phyloP scores from a whole-genome alignment of 345 rosid genomes.

The Abelmoschus esculentus region DNA sequence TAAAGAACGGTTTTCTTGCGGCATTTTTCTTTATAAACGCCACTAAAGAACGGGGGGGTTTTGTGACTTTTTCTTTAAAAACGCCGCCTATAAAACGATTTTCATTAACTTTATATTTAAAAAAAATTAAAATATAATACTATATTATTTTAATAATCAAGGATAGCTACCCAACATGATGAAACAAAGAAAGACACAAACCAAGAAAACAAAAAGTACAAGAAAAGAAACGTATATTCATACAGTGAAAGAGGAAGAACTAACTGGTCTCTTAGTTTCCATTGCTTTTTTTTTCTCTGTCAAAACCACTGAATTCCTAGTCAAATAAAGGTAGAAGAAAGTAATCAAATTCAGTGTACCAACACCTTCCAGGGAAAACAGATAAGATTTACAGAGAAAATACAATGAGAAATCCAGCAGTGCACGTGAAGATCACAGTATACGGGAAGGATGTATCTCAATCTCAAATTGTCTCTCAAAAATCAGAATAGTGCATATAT shows the following conservation, averaged over 20 bases:
- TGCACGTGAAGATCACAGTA: conserved; percentile 5
- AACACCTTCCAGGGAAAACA: neutral
- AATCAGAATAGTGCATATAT: neutral
- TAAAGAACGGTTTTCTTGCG: no score
- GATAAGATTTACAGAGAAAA: conserved; percentile 6
- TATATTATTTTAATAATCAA: no score
- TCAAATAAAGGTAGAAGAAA: neutral
- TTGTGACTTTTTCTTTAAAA: no score
- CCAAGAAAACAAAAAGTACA: no score
- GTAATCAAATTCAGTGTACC: neutral
- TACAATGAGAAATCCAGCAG: neutral
- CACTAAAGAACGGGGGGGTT: no score
- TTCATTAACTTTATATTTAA: no score
- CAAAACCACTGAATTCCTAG: neutral
- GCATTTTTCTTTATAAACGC: no score
- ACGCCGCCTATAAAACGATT: no score
- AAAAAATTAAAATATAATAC: no score
- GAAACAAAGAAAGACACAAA: no score
- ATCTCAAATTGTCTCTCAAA: conserved; percentile 1
- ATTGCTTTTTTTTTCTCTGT: conserved; percentile 15
- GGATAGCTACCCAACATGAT: no score
- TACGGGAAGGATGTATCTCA: neutral
- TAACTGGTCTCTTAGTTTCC: conserved; percentile 44
- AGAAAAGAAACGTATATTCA: no score
- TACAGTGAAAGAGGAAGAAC: conserved; percentile 45